phyloP scores from a whole-genome alignment of 1,139 yeast species.

The Blastobotrys ciferrii region DNA sequence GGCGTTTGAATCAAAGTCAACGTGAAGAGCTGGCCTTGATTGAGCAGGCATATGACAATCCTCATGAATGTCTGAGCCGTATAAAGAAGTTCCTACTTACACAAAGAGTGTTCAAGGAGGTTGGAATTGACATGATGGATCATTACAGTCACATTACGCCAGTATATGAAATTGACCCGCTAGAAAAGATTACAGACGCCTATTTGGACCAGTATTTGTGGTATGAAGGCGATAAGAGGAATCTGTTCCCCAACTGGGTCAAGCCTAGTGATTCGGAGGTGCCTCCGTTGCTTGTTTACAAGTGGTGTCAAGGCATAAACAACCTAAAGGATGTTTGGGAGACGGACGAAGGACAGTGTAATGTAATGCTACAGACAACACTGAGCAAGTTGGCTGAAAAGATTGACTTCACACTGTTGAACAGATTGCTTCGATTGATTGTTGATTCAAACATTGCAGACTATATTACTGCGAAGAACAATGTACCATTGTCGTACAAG shows the following conservation, averaged over 20 bases:
- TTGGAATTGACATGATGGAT: slow-evolving; percentile 87
- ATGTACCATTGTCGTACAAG: slow-evolving; percentile 75
- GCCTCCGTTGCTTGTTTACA: slow-evolving; percentile 86
- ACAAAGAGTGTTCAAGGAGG: slow-evolving; percentile 90
- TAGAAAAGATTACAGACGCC: slow-evolving; percentile 95
- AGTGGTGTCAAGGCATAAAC: slow-evolving; percentile 95
- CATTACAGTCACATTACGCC: slow-evolving; percentile 82
- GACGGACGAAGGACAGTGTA: slow-evolving; percentile 66
- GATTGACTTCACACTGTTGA: slow-evolving; percentile 81
- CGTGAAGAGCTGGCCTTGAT: slow-evolving; percentile 90
- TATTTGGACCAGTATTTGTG: slow-evolving; percentile 92
- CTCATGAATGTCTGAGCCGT: slow-evolving; percentile 86
- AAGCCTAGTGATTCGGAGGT: slow-evolving; percentile 94
- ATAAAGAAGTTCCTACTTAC: slow-evolving; percentile 80
- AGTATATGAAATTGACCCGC: slow-evolving; percentile 82
- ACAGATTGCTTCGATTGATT: slow-evolving; percentile 72
- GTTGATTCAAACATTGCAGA: slow-evolving; percentile 93
- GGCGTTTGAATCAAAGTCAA: slow-evolving; percentile 79
- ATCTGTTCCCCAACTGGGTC: slow-evolving; percentile 91
- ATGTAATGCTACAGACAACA: slow-evolving; percentile 79
- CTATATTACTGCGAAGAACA: slow-evolving; percentile 89
- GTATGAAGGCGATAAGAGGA: slow-evolving; percentile 90
- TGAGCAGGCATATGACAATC: slow-evolving; percentile 95
- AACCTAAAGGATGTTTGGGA: slow-evolving; percentile 80
- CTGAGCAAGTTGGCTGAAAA: slow-evolving; percentile 75